Conservation (phyloP, 129 eudicot species). For the Flaveria linearis region DNA sequence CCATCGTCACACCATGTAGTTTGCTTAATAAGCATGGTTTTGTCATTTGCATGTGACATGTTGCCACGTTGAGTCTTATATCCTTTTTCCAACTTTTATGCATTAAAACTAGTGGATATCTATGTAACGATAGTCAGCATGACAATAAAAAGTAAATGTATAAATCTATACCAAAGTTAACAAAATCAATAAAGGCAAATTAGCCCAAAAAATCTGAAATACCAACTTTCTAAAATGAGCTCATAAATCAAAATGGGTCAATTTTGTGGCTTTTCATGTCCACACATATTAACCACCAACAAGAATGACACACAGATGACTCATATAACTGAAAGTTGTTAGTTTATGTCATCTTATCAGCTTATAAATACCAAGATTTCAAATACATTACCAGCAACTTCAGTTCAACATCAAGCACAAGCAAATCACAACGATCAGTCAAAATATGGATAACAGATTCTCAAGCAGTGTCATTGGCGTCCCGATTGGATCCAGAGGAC, state of each 20-base stretch:
- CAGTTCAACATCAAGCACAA: neutral
- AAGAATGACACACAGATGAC: constrained; percentile 34
- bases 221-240: constrained; percentile 2
- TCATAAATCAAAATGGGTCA: neutral
- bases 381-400: constrained; percentile 12
- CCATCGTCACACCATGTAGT: neutral
- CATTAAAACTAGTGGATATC: constrained; percentile 10
- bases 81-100: constrained; percentile 16
- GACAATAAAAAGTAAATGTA: constrained; percentile 14
- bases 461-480: constrained; percentile 24
- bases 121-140: constrained; percentile 18
- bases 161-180: constrained; percentile 6
- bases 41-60: constrained; percentile 23
- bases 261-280: constrained; percentile 10
- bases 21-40: neutral
- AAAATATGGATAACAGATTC: constrained; percentile 30
- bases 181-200: neutral
- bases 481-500: constrained; percentile 21
- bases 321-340: constrained; percentile 32
- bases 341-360: neutral
- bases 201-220: neutral
- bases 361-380: constrained; percentile 29
- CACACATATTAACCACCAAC: constrained; percentile 25
- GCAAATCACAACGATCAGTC: constrained; percentile 5
- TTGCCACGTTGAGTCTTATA: constrained; percentile 9